Evolutionary conservation across 2,329 filamentous ascomycete genomes (phyloP).

Genomic region (Dactylonectria estremocensis): DNA sequence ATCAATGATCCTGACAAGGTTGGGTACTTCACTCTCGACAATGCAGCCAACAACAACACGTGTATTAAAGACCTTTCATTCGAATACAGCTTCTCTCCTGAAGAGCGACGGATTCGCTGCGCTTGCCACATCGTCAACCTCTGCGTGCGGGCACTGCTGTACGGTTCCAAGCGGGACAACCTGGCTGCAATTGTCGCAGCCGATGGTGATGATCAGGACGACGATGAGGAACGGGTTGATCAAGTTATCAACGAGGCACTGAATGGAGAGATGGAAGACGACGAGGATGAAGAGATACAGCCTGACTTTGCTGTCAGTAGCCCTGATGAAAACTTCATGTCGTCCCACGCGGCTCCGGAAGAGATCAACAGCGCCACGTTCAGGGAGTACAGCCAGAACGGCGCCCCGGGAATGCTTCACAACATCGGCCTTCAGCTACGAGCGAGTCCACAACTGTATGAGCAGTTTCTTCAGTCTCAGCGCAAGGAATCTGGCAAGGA

Average conservation of each 20-base stretch:
- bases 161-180: neutral
- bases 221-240: neutral
- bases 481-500: slow-evolving; percentile 3
- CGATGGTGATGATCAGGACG: neutral
- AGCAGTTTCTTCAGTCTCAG: neutral
- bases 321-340: neutral
- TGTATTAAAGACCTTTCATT: neutral
- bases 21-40: neutral
- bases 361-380: neutral
- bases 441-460: neutral
- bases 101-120: neutral
- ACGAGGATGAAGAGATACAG: neutral
- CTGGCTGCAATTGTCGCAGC: neutral
- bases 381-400: neutral
- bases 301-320: neutral
- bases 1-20: no score
- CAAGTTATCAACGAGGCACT: neutral
- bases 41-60: neutral
- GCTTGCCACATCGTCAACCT: neutral
- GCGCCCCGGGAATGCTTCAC: neutral
- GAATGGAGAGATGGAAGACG: neutral
- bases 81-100: neutral
- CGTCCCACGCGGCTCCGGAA: neutral
- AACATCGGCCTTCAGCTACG: neutral
- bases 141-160: neutral